phyloP scores from a whole-genome alignment of 2,329 filamentous ascomycete species.

The Pseudogymnoascus sp. region DNA sequence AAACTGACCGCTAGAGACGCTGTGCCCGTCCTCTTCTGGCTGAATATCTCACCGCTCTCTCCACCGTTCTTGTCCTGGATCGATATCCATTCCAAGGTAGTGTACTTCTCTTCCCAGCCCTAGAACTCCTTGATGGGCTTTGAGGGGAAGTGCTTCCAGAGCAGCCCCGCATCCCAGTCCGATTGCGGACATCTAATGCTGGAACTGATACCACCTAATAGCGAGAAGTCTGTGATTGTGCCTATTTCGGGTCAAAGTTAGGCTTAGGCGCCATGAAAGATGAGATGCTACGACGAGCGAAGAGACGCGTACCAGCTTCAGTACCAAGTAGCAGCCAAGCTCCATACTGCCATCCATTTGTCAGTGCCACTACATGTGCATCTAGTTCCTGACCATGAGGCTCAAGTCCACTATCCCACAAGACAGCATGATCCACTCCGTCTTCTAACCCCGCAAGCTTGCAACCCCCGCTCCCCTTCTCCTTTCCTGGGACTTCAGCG shows the following conservation, averaged over 20 bases:
- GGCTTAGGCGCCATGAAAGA: not conserved
- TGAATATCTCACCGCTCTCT: not conserved
- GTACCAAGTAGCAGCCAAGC: conserved; percentile 13
- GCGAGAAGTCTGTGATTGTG: not conserved
- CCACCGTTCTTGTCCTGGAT: not conserved
- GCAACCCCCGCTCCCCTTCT: not conserved
- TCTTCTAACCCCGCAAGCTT: not conserved
- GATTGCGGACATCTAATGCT: not conserved
- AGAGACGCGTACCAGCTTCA: conserved; percentile 10
- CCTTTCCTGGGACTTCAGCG: not conserved
- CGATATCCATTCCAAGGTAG: not conserved
- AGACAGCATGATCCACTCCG: not conserved
- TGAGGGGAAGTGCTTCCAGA: conserved; percentile 9
- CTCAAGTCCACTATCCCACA: conserved; percentile 4
- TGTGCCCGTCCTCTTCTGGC: not conserved
- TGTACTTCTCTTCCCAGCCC: conserved; percentile 10
- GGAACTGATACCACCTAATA: not conserved
- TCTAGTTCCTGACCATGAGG: conserved; percentile 8
- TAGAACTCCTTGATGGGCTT: conserved; percentile 11
- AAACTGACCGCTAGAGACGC: conserved; percentile 1
- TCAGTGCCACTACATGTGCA: conserved; percentile 12
- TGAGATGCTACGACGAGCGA: not conserved
- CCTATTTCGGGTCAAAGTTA: not conserved
- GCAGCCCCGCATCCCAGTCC: not conserved
- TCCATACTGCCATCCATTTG: conserved; percentile 11